Evolutionary conservation across 1,139 yeast species (phyloP).

Genomic region (Hemisphaericaspora xylofermentans): DNA sequence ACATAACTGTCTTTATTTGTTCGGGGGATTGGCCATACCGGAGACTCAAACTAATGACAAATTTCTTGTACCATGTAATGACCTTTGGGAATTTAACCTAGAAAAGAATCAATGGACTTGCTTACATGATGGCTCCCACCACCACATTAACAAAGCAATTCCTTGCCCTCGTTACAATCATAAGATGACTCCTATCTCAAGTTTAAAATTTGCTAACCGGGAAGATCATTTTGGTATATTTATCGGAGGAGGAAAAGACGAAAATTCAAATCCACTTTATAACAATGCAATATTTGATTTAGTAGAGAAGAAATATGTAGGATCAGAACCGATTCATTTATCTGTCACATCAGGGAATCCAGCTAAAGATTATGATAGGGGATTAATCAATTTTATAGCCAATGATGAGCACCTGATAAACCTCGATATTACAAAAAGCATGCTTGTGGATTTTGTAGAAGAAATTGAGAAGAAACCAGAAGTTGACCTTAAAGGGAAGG

Average conservation of each 20-base stretch:
- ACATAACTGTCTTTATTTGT: slow-evolving; percentile 51
- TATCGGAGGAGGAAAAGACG: slow-evolving; percentile 61
- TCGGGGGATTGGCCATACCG: slow-evolving; percentile 56
- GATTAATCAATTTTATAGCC: slow-evolving; percentile 17
- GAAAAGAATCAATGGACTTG: slow-evolving; percentile 51
- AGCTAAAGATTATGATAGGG: slow-evolving; percentile 12
- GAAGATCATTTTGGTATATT: slow-evolving; percentile 54
- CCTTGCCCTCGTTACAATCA: slow-evolving; percentile 53
- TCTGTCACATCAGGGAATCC: slow-evolving; percentile 19
- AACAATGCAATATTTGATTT: slow-evolving; percentile 55
- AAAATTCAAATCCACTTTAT: slow-evolving; percentile 36
- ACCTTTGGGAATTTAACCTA: slow-evolving; percentile 65
- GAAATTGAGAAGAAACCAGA: slow-evolving; percentile 20
- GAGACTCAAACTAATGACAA: slow-evolving; percentile 14
- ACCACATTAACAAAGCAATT: slow-evolving; percentile 24
- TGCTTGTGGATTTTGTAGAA: slow-evolving; percentile 34
- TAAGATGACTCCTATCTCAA: slow-evolving; percentile 45
- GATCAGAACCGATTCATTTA: slow-evolving; percentile 28
- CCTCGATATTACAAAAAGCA: slow-evolving; percentile 34
- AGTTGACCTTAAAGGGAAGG: slow-evolving; percentile 2
- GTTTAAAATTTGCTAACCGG: slow-evolving; percentile 41
- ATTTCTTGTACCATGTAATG: slow-evolving; percentile 51
- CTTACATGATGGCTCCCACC: slow-evolving; percentile 39
- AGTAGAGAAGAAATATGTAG: slow-evolving; percentile 45
- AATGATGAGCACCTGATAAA: slow-evolving; percentile 24